phyloP scores from a whole-genome alignment of 2,329 filamentous ascomycete species.

The Colletotrichum sp. region DNA sequence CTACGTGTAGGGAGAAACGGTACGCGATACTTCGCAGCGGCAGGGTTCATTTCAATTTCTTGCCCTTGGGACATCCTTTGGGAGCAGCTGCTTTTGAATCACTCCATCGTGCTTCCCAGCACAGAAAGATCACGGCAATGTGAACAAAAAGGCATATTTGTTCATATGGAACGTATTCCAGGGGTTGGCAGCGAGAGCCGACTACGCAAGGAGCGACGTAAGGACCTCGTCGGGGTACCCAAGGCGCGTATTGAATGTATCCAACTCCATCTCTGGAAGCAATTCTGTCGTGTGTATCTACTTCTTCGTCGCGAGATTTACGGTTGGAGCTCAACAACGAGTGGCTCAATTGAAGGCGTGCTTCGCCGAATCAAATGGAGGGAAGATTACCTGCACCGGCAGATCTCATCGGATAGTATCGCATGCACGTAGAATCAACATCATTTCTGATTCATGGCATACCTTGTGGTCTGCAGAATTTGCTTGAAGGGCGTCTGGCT shows the following conservation, averaged over 20 bases:
- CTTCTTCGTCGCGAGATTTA: rapidly evolving
- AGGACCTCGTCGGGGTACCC: neutral
- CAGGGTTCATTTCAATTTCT: neutral
- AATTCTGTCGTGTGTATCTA: neutral
- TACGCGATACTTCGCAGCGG: neutral
- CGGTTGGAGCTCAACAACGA: neutral
- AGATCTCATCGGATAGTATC: neutral
- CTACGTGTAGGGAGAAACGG: neutral
- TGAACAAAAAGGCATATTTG: neutral
- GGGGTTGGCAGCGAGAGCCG: neutral
- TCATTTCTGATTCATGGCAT: neutral
- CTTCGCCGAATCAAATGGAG: neutral
- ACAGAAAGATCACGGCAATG: rapidly evolving
- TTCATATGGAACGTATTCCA: neutral
- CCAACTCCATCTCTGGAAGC: neutral
- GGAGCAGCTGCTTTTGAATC: neutral
- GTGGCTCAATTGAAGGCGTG: neutral
- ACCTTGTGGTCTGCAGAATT: neutral
- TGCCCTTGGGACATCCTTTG: neutral
- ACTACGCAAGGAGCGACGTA: neutral
- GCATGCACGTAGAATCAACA: neutral
- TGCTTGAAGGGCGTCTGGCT: neutral
- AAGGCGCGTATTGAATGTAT: neutral
- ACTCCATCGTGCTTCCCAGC: neutral
- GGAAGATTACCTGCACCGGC: neutral